Evolutionary conservation across 345 rosid genomes (phyloP), one percentile per base, ranked within the genome.

Genomic region (Mallotus nudiflorus): DNA sequence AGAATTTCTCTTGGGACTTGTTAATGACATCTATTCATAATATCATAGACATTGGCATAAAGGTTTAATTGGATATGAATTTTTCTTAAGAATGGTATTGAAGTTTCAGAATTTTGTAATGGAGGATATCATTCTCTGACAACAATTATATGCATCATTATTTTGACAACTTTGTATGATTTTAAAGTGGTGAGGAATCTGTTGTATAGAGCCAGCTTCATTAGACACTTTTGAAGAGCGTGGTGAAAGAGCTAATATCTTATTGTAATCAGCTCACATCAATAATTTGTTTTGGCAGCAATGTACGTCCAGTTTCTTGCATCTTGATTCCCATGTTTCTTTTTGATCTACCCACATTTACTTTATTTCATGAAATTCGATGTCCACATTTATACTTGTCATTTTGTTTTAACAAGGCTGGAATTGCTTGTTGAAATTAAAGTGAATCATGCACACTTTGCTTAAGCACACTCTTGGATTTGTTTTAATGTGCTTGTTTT

Each of bases 401-500:
- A 22, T 46, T 46, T 24, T 56, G 33, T 44, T 46, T 68, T 9
- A n/a, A 56, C 37, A 1, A 44, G n/a, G n/a, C 6, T 10, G 18
- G 18, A 27, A 12, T 40, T 48, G 15, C 50, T n/a, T n/a, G 31
- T 20, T 66, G 10, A 33, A 33, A 33, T 33, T 33, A 6, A 2
- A 2, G 6, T 16, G 63, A 24, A 51, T n/a, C 9, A 11, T 31
- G 55, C 40, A 27, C 4, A n/a, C 48, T 20, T 58, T 49, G 40
- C 40, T 51, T 31, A 35, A 51, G n/a, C 10, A 15, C 56, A 27
- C 42, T 16, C 35, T 45, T 25, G 20, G 25, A 62, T 29, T 3
- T 46, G n/a, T 67, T 14, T 63, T 77, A 57, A 78, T 39, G 48
- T 62, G 67, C 45, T 19, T 37, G 27, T 52, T 9, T 33, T 20